Percentiles rank a stretch among this genome's conserved stretches.
Conservation (phyloP, 1,139 yeast species). For the Blastobotrys persicus region DNA sequence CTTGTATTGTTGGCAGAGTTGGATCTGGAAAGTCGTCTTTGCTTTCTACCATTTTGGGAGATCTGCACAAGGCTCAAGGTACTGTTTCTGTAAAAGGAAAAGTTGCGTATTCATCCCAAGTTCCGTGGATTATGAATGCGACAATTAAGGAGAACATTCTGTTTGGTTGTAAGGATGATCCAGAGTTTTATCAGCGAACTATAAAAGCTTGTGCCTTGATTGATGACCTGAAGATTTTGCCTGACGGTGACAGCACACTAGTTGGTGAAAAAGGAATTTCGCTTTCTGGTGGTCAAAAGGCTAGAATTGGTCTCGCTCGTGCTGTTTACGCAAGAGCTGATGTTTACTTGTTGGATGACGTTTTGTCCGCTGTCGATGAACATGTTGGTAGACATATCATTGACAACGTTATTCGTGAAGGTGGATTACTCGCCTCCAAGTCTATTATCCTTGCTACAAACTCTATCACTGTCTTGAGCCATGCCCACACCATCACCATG, state of each 20-base stretch:
- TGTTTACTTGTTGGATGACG: slow-evolving; percentile 84
- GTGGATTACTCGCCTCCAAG: slow-evolving; percentile 73
- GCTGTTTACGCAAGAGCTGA: slow-evolving; percentile 96
- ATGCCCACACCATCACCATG: slow-evolving; percentile 72
- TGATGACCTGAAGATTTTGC: slow-evolving; percentile 73
- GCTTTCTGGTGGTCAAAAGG: slow-evolving; percentile 95
- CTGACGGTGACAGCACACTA: slow-evolving; percentile 85
- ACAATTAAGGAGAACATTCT: slow-evolving; percentile 83
- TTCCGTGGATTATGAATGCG: slow-evolving; percentile 95
- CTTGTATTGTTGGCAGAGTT: slow-evolving; percentile 88
- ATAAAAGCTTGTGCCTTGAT: slow-evolving; percentile 84
- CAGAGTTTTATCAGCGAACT: slow-evolving; percentile 73
- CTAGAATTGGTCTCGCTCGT: slow-evolving; percentile 87
- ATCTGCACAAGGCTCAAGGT: slow-evolving; percentile 76
- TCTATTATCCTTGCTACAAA: slow-evolving; percentile 86
- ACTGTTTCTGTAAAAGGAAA: slow-evolving; percentile 70
- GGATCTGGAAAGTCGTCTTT: slow-evolving; percentile 92
- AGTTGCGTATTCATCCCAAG: slow-evolving; percentile 88
- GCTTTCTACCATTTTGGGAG: slow-evolving; percentile 81
- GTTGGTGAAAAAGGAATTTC: slow-evolving; percentile 98
- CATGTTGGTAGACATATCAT: slow-evolving; percentile 87
- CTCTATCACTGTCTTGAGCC: slow-evolving; percentile 76
- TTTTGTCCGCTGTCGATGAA: slow-evolving; percentile 91
- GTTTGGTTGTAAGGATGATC: slow-evolving; percentile 84
- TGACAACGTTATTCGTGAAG: slow-evolving; percentile 74